phyloP scores from a whole-genome alignment of 768 basidiomycete species.

The Pseudohyphozyma bogoriensis region DNA sequence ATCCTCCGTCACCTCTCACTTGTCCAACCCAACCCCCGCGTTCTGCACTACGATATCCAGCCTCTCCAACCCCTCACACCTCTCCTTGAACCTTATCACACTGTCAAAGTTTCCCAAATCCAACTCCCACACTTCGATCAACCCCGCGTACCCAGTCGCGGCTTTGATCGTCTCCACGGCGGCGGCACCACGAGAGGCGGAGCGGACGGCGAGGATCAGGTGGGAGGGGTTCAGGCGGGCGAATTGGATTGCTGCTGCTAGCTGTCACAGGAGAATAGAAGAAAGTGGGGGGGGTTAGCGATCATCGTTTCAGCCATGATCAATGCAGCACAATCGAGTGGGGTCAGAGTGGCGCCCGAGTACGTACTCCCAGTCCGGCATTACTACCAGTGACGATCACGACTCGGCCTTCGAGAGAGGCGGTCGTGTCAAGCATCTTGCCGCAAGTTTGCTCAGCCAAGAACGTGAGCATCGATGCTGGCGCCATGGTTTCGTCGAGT shows the following conservation, averaged over 20 bases:
- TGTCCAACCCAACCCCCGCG: neutral
- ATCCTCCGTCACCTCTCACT: neutral
- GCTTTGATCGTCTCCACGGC: neutral
- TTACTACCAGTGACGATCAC: slow-evolving; percentile 2
- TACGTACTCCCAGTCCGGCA: neutral
- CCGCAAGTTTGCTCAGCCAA: too few species aligned
- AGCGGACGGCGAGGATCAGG: neutral
- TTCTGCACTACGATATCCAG: neutral
- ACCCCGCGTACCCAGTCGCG: neutral
- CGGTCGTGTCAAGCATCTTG: too few species aligned
- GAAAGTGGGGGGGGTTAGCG: too few species aligned
- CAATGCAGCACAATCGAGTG: too few species aligned
- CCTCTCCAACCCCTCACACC: neutral
- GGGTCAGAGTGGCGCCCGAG: neutral
- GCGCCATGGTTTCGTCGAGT: too few species aligned
- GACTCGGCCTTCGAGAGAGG: neutral
- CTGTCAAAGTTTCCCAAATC: neutral
- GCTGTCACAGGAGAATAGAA: neutral
- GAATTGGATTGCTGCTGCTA: neutral
- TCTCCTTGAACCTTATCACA: neutral
- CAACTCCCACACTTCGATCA: neutral
- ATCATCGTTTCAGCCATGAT: too few species aligned
- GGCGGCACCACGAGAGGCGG: neutral
- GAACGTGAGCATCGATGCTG: too few species aligned
- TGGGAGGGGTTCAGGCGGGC: neutral